These are phyloP conservation scores for Fraxinus xanthoxyloides DNA, from an alignment of 305 asterid genomes.

Conservation along the genomic window DNA sequence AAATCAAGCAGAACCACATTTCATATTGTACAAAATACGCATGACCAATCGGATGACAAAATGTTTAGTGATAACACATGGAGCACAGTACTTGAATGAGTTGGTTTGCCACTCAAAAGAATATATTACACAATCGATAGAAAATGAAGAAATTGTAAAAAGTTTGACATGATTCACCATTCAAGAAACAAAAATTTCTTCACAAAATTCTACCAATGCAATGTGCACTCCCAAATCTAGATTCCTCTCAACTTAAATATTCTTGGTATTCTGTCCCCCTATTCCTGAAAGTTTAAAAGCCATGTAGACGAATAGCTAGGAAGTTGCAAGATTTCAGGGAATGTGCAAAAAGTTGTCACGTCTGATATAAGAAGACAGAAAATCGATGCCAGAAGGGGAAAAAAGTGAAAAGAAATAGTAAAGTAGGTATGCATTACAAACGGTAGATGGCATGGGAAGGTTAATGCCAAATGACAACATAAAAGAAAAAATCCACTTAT, in stretches of 20 bases:
- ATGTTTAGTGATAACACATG: background rate
- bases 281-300: background rate
- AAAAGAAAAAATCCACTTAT: background rate
- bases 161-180: background rate
- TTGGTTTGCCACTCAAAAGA: background rate
- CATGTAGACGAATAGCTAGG: background rate
- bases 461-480: background rate
- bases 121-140: background rate
- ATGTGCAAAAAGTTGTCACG: background rate
- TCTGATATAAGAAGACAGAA: background rate
- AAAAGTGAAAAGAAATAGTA: background rate
- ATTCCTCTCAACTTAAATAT: background rate
- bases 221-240: background rate
- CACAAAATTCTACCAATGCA: background rate
- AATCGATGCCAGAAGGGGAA: background rate
- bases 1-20: background rate
- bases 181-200: background rate
- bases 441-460: background rate
- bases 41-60: background rate
- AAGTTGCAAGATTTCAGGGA: background rate
- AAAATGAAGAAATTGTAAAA: background rate
- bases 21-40: background rate
- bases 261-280: background rate
- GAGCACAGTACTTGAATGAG: conserved; percentile 3
- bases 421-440: background rate